Evolutionary conservation across 164 flowering plant genomes (phyloP).

Genomic region (Houttuynia cordata): DNA sequence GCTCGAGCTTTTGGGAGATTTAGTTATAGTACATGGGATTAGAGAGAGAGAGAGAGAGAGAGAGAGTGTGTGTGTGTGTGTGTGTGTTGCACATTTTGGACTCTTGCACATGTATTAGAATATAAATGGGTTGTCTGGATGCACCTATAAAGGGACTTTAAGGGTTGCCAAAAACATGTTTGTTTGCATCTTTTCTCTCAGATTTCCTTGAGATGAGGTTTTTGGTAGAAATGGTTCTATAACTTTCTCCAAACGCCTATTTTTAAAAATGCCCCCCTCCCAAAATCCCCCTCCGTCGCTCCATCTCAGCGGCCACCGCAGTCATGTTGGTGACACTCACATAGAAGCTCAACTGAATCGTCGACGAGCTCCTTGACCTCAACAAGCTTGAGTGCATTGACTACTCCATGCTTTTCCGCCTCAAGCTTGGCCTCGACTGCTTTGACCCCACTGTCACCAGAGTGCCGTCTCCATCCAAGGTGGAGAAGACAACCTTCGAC

Average conservation of each 20-base stretch:
- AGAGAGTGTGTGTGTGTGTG: too few relatives aligned
- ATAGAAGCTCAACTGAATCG: conserved; percentile 48
- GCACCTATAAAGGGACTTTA: too few relatives aligned
- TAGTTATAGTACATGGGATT: too few relatives aligned
- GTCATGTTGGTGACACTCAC: conserved; percentile 18
- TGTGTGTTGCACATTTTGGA: too few relatives aligned
- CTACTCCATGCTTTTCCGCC: conserved; percentile 42
- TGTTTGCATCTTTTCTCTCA: too few relatives aligned
- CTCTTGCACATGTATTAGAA: too few relatives aligned
- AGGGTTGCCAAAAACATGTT: too few relatives aligned
- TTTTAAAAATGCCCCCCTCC: not conserved
- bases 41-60: too few relatives aligned
- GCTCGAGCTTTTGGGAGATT: too few relatives aligned
- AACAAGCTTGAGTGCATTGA: conserved; percentile 46
- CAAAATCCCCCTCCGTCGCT: not conserved
- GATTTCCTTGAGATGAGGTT: too few relatives aligned
- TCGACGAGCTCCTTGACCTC: conserved; percentile 52
- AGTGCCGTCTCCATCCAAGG: conserved; percentile 9
- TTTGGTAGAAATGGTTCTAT: too few relatives aligned
- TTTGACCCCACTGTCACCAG: conserved; percentile 39
- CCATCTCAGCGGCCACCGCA: conserved; percentile 2
- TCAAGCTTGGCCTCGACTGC: conserved; percentile 40
- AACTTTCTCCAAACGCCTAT: not conserved
- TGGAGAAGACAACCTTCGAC: conserved; percentile 55
- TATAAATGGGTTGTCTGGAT: too few relatives aligned